Conservation (phyloP, 352 stramenopile genomes). For the Plasmopara halstedii region DNA sequence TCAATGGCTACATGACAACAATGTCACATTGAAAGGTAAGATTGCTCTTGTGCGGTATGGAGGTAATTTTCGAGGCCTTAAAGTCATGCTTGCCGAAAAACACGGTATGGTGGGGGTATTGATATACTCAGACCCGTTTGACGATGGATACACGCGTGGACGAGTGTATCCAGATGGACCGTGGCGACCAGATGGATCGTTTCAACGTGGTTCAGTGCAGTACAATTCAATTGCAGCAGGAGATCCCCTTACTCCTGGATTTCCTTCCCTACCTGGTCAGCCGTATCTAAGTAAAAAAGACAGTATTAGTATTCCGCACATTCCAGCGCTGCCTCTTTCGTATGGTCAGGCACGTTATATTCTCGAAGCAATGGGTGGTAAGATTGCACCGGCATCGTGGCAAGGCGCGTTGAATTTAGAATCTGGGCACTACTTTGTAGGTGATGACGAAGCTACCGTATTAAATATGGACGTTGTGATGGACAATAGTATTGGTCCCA, state of each 20-base stretch:
- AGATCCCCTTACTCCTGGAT: constrained; percentile 56
- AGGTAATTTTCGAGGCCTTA: constrained; percentile 61
- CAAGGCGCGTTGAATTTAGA: constrained; percentile 50
- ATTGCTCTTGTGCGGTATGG: constrained; percentile 86
- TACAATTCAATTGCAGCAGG: constrained; percentile 71
- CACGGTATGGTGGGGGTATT: constrained; percentile 68
- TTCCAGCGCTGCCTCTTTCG: constrained; percentile 50
- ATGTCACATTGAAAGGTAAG: constrained; percentile 66
- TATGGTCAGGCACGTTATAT: constrained; percentile 81
- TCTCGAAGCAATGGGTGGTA: constrained; percentile 54
- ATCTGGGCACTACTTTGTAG: constrained; percentile 59
- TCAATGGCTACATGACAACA: constrained; percentile 51
- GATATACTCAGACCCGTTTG: constrained; percentile 84
- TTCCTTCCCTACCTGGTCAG: constrained; percentile 34
- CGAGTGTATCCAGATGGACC: constrained; percentile 26
- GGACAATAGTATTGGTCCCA: constrained; percentile 66
- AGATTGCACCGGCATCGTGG: constrained; percentile 42
- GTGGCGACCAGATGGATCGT: constrained; percentile 57
- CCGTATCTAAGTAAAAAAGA: constrained; percentile 36
- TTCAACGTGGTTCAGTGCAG: constrained; percentile 82
- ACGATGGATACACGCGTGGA: constrained; percentile 72
- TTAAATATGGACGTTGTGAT: constrained; percentile 63
- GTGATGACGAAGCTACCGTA: constrained; percentile 50
- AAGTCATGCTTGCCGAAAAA: constrained; percentile 79
- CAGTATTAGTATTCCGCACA: constrained; percentile 30